Evolutionary conservation across 1,284 basidiomycete genomes (phyloP).

Genomic region (Volvariella volvacea): DNA sequence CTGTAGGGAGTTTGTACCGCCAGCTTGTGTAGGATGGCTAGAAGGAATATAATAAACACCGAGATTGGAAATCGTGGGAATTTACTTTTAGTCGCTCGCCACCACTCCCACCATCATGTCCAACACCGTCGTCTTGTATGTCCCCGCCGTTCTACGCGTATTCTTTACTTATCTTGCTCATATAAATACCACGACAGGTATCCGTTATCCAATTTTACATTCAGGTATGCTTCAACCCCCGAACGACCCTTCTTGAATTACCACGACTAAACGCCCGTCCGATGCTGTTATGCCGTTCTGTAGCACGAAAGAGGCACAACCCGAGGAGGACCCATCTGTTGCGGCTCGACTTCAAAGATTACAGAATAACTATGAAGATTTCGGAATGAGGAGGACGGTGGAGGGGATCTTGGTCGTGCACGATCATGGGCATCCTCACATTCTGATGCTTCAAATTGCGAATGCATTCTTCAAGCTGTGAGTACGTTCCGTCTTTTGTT

Average conservation of each 20-base stretch:
- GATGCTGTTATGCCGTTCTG: neutral
- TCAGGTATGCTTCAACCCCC: constrained; percentile 53
- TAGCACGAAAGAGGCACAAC: constrained; percentile 90
- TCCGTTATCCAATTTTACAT: constrained; percentile 84
- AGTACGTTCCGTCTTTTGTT: constrained; percentile 22
- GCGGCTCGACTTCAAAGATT: constrained; percentile 83
- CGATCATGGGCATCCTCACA: constrained; percentile 90
- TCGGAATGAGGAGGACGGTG: constrained; percentile 89
- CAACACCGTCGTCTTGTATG: constrained; percentile 71
- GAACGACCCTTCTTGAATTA: constrained; percentile 42
- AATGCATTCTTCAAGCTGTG: constrained; percentile 99
- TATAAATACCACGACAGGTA: constrained; percentile 45
- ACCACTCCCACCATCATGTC: constrained; percentile 39
- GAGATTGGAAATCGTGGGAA: too few relatives aligned
- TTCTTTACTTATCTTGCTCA: neutral
- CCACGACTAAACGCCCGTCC: constrained; percentile 31
- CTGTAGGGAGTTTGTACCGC: too few relatives aligned
- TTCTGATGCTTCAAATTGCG: constrained; percentile 96
- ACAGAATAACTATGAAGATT: constrained; percentile 95
- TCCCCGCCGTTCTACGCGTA: constrained; percentile 11
- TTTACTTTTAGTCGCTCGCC: too few relatives aligned
- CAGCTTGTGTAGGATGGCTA: too few relatives aligned
- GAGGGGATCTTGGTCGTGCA: constrained; percentile 97
- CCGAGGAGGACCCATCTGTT: constrained; percentile 94
- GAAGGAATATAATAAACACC: too few relatives aligned